phyloP scores from a whole-genome alignment of 768 basidiomycete genomes.

The Gloeopeniophorella convolvens region DNA sequence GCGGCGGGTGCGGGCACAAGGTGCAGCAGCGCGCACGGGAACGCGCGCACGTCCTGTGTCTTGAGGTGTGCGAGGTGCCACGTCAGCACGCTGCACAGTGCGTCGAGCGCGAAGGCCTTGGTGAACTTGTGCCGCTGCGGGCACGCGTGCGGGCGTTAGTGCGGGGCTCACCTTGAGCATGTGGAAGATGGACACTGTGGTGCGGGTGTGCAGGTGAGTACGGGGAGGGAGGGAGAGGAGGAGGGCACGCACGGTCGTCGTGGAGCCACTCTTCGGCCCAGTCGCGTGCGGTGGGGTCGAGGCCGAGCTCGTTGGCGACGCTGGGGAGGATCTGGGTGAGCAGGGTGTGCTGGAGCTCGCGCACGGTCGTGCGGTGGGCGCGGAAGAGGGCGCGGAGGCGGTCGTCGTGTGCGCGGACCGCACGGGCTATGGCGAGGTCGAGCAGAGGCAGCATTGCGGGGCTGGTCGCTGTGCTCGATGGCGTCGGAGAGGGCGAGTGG shows the following conservation, averaged over 20 bases:
- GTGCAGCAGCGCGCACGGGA: conserved; percentile 23
- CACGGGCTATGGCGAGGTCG: neutral
- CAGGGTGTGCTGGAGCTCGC: conserved; percentile 43
- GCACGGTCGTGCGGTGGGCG: conserved; percentile 40
- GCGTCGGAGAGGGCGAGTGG: too few species aligned
- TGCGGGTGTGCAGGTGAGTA: too few species aligned
- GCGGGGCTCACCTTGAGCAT: conserved; percentile 43
- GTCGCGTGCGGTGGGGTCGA: conserved; percentile 39
- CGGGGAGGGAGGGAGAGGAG: neutral
- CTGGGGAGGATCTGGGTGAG: conserved; percentile 54
- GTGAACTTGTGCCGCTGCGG: conserved; percentile 62
- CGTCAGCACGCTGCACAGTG: conserved; percentile 44
- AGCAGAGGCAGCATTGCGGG: too few species aligned
- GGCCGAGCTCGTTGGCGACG: conserved; percentile 49
- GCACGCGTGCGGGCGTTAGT: neutral
- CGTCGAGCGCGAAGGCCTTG: conserved; percentile 53
- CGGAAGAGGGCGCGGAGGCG: conserved; percentile 45
- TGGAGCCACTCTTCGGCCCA: conserved; percentile 58
- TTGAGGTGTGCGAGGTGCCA: conserved; percentile 42
- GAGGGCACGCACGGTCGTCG: conserved; percentile 55
- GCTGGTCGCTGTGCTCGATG: too few species aligned
- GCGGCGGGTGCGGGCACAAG: conserved; percentile 42
- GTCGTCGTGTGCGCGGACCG: conserved; percentile 32
- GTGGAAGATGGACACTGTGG: conserved; percentile 29
- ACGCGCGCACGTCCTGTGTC: conserved; percentile 1